These are phyloP conservation scores for Amanita jacksonii DNA, from an alignment of 768 basidiomycete species.

Conservation along the genomic window DNA sequence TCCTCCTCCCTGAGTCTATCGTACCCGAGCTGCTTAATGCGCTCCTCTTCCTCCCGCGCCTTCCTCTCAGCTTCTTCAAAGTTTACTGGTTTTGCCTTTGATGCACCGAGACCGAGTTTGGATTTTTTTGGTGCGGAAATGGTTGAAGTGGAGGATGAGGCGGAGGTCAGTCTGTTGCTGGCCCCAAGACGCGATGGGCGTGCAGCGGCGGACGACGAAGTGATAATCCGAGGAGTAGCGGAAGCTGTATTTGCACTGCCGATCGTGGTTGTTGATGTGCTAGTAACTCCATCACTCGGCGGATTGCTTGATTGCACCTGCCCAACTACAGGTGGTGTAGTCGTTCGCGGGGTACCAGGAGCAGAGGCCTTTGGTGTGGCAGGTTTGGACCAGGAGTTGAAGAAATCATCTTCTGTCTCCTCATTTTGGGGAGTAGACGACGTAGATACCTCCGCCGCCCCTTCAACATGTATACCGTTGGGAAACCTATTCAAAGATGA, in stretches of 20 bases:
- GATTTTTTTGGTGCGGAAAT: conserved; percentile 44
- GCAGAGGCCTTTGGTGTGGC: conserved; percentile 44
- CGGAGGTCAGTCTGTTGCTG: conserved; percentile 29
- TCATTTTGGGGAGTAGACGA: conserved; percentile 26
- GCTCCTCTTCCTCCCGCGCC: conserved; percentile 86
- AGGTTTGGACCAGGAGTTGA: conserved; percentile 93
- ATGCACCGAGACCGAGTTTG: conserved; percentile 79
- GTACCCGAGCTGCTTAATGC: conserved; percentile 87
- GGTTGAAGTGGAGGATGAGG: conserved; percentile 19
- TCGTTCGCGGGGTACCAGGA: conserved; percentile 39
- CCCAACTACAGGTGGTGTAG: conserved; percentile 52
- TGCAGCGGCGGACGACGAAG: conserved; percentile 47
- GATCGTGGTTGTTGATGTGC: conserved; percentile 21
- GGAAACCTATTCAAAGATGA: conserved; percentile 48
- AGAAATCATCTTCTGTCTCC: conserved; percentile 84
- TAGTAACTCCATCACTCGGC: conserved; percentile 22
- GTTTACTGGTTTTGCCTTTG: conserved; percentile 79
- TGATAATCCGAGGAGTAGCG: conserved; percentile 48
- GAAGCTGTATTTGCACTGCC: conserved; percentile 37
- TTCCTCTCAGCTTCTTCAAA: conserved; percentile 92
- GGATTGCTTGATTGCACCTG: conserved; percentile 32
- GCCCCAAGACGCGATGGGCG: conserved; percentile 34
- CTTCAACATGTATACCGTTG: conserved; percentile 71
- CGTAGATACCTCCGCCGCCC: conserved; percentile 44
- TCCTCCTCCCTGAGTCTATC: conserved; percentile 79